phyloP scores from a whole-genome alignment of 805 yeast genomes.

The Kodamaea jinghongensis region DNA sequence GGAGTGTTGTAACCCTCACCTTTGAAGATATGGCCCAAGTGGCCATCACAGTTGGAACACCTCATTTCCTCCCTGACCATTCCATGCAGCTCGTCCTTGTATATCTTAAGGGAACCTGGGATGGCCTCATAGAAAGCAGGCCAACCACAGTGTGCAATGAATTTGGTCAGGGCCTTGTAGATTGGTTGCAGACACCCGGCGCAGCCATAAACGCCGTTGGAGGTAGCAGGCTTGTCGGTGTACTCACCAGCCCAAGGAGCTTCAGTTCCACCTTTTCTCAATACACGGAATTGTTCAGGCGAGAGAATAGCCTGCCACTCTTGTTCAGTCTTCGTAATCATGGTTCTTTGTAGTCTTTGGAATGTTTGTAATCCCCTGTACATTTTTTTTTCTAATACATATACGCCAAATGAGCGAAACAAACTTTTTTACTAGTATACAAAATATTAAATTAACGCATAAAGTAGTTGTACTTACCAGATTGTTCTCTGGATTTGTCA shows the following conservation, averaged over 20 bases:
- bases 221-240: slow-evolving; percentile 46
- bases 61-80: slow-evolving; percentile 87
- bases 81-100: slow-evolving; percentile 64
- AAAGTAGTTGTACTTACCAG: slow-evolving; percentile 63
- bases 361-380: background rate
- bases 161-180: slow-evolving; percentile 77
- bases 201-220: slow-evolving; percentile 70
- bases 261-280: slow-evolving; percentile 75
- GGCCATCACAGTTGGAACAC: slow-evolving; percentile 88
- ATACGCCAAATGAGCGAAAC: too few species aligned
- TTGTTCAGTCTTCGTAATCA: slow-evolving; percentile 33
- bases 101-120: slow-evolving; percentile 68
- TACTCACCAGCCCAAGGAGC: slow-evolving; percentile 65
- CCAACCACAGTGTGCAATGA: slow-evolving; percentile 95
- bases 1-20: slow-evolving; percentile 92
- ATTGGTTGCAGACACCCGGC: slow-evolving; percentile 83
- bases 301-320: slow-evolving; percentile 81
- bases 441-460: slow-evolving; percentile 51
- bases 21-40: slow-evolving; percentile 90
- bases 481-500: slow-evolving; percentile 50
- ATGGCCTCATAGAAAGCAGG: slow-evolving; percentile 92
- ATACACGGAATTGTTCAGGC: slow-evolving; percentile 74
- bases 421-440: background rate
- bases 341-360: background rate
- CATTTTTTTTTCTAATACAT: too few species aligned